Evolutionary conservation across 306 rosid genomes (phyloP).

Genomic region (Quercus alba): DNA sequence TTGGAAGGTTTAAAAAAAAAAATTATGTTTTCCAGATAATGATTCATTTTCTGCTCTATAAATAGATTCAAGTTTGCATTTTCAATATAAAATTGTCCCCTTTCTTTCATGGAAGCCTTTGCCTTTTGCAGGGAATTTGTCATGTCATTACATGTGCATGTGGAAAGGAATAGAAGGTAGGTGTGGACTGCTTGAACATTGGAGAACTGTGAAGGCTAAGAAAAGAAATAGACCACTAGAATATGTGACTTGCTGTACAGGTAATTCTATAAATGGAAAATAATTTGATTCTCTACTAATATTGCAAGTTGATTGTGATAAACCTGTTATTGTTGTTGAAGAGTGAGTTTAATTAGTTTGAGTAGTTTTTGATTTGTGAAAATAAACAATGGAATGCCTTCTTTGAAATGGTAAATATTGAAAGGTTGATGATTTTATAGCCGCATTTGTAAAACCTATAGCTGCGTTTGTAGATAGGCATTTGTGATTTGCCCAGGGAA

Average conservation of each 20-base stretch:
- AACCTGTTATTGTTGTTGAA: neutral
- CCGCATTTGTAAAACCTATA: no score
- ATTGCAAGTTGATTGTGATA: neutral
- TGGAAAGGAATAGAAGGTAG: slow-evolving; percentile 64
- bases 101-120: slow-evolving; percentile 24
- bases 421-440: no score
- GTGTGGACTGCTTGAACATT: slow-evolving; percentile 20
- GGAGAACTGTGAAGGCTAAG: neutral
- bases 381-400: neutral
- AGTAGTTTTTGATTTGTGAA: neutral
- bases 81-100: neutral
- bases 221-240: slow-evolving; percentile 5
- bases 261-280: neutral
- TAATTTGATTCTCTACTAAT: neutral
- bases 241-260: slow-evolving; percentile 7
- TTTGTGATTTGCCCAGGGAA: no score
- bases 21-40: neutral
- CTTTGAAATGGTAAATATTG: no score
- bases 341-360: neutral
- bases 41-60: neutral
- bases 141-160: slow-evolving; percentile 71
- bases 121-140: slow-evolving; percentile 53
- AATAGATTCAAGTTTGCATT: slow-evolving; percentile 9
- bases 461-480: no score
- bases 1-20: no score